Evolutionary conservation across 495 filamentous ascomycete species (phyloP).

Genomic region (Aspergillus heteromorphus): DNA sequence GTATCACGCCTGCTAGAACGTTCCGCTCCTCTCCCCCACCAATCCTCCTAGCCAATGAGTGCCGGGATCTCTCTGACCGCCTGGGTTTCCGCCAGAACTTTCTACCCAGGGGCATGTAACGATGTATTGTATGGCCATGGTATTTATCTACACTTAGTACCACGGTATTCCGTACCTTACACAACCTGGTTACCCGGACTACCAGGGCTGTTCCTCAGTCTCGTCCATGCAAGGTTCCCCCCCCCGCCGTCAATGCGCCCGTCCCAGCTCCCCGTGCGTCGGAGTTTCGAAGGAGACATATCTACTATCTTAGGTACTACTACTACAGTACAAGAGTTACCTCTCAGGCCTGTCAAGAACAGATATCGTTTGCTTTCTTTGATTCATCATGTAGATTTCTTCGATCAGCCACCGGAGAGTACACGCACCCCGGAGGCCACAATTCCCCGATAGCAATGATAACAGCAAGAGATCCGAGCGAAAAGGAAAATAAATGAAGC

Average conservation of each 20-base stretch:
- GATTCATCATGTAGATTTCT: neutral
- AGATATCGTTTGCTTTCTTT: too few species aligned
- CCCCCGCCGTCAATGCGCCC: neutral
- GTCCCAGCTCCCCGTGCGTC: too few species aligned
- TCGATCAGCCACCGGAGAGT: neutral
- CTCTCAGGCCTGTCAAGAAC: neutral
- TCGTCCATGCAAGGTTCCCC: neutral
- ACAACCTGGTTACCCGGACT: neutral
- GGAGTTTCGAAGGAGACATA: too few species aligned
- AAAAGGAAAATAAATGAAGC: neutral
- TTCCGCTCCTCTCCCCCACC: slow-evolving; percentile 22
- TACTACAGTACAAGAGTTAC: too few species aligned
- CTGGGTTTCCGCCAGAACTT: slow-evolving; percentile 9
- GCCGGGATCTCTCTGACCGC: neutral
- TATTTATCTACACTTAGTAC: too few species aligned
- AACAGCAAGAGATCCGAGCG: neutral
- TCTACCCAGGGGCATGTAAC: neutral
- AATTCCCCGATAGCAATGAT: neutral
- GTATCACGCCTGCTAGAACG: slow-evolving; percentile 16
- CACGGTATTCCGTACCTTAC: neutral
- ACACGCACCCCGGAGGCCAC: neutral
- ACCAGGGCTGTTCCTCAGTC: too few species aligned
- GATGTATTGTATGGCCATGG: too few species aligned
- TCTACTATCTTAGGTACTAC: too few species aligned
- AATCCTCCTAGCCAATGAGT: neutral